A percentile compares a stretch with the other conserved stretches of the same genome.
Conservation (phyloP, 2,329 filamentous ascomycete species). For the Talaromyces sp. region DNA sequence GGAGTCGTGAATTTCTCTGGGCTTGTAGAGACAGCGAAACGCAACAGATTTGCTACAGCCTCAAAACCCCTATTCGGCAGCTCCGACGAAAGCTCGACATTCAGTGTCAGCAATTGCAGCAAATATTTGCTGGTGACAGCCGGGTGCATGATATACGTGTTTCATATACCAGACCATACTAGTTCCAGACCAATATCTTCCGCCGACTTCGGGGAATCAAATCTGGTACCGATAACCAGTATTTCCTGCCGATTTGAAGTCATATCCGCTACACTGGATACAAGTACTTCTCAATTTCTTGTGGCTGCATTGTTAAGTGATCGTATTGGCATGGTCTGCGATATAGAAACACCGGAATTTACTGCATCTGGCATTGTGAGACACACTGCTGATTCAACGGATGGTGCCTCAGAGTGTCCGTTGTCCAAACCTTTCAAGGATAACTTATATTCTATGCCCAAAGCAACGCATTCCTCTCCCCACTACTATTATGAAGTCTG, state of each 20-base stretch:
- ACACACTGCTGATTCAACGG: conserved; percentile 14
- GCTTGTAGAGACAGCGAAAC: conserved; percentile 21
- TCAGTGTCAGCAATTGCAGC: conserved; percentile 61
- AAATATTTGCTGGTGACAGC: conserved; percentile 60
- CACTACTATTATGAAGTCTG: conserved; percentile 58
- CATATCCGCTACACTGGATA: conserved; percentile 65
- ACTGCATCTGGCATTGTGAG: not conserved
- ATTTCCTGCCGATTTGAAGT: conserved; percentile 61
- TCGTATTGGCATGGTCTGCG: conserved; percentile 63
- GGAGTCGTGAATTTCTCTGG: conserved; percentile 33
- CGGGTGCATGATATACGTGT: conserved; percentile 60
- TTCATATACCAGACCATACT: conserved; percentile 45
- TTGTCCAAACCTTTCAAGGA: conserved; percentile 4
- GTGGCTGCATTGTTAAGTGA: conserved; percentile 63
- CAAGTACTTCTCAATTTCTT: conserved; percentile 57
- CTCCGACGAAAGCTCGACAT: conserved; percentile 37
- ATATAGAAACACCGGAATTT: conserved; percentile 43
- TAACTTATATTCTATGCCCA: conserved; percentile 1
- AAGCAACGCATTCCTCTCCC: conserved; percentile 38
- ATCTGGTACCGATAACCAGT: conserved; percentile 52
- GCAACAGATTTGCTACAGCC: conserved; percentile 13
- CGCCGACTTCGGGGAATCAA: conserved; percentile 31
- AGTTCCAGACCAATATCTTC: conserved; percentile 22
- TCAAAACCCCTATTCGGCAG: conserved; percentile 9
- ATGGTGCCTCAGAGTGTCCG: not conserved